Evolutionary conservation across 176 grass and related monocot genomes (phyloP), one percentile per base, ranked within the genome.

Genomic region (Dactylis glomerata): DNA sequence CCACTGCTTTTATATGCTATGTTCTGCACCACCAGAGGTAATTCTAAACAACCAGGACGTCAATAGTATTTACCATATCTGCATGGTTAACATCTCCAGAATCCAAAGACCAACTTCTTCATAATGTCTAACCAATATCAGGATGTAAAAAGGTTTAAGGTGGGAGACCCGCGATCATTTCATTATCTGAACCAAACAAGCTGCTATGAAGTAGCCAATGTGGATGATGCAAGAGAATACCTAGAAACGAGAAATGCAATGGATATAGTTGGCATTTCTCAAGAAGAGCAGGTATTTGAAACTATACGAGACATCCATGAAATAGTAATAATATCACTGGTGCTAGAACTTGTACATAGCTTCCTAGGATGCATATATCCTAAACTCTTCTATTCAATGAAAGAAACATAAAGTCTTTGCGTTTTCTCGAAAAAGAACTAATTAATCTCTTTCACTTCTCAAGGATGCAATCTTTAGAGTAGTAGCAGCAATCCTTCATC

Each of bases 1-100:
- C 80, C 95, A 98, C 80, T 98, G 92, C 81, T 98, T 98, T 47
- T 98, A 98, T 67, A 98, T 98, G 95, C 87, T 98, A 50, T 98
- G 95, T 55, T 41, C 76, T 77, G 95, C 95, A 37, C 95, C 92
- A 16, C 95, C 92, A 16, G 95, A 98, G 92, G 95, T 98, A 93
- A 57, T 58, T 93, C 64, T 87, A 6, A 51, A 75, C 57, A 49
- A 85, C 6, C 62, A 67, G 28, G 14, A 75, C 31, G 15, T 79
- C 75, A 47, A 77, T 70, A 73, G 22, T 38, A 0, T 2, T 22
- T 81, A 32, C 1, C 0, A 66, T 38, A 80, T 66, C 20, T 78
- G 44, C 62, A 45, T 88, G 61, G 22, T 66, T 49, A 10, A 26
- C 49, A 30, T 47, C 37, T 56, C 41, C 23, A 10, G 32, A 63